These are phyloP conservation scores for Rubia yunnanensis DNA, from an alignment of 257 asterid species.

Conservation along the genomic window DNA sequence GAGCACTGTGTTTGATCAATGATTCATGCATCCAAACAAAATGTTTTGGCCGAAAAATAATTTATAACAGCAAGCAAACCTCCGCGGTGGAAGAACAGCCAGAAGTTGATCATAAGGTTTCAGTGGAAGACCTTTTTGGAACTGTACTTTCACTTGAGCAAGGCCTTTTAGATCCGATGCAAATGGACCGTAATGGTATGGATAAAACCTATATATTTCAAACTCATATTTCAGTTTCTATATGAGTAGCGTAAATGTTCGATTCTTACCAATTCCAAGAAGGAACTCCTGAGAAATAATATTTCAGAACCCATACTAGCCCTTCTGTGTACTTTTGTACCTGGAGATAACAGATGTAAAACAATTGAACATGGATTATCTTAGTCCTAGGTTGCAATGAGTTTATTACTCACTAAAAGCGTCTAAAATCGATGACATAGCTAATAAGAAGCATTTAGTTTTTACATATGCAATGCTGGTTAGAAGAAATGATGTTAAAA, in stretches of 20 bases:
- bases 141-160: slow-evolving; percentile 29
- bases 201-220: slow-evolving; percentile 35
- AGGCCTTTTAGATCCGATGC: slow-evolving; percentile 58
- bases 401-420: too few relatives aligned
- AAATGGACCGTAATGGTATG: slow-evolving; percentile 45
- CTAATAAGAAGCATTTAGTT: background rate
- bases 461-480: background rate
- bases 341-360: slow-evolving; percentile 15
- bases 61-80: slow-evolving; percentile 22
- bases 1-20: slow-evolving; percentile 24
- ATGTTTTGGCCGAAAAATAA: background rate
- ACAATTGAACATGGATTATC: background rate
- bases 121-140: slow-evolving; percentile 43
- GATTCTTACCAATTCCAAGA: slow-evolving; percentile 51
- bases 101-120: slow-evolving; percentile 56
- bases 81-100: slow-evolving; percentile 59
- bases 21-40: background rate
- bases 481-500: background rate
- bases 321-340: slow-evolving; percentile 48
- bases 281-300: slow-evolving; percentile 53
- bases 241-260: background rate
- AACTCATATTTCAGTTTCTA: background rate
- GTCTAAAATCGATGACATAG: background rate
- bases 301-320: slow-evolving; percentile 53
- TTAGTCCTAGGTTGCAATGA: too few relatives aligned